A percentile compares a stretch with the other conserved stretches of the same genome.
Evolutionary conservation across 768 basidiomycete genomes (phyloP).

Genomic region (Pleurotus sapidus): DNA sequence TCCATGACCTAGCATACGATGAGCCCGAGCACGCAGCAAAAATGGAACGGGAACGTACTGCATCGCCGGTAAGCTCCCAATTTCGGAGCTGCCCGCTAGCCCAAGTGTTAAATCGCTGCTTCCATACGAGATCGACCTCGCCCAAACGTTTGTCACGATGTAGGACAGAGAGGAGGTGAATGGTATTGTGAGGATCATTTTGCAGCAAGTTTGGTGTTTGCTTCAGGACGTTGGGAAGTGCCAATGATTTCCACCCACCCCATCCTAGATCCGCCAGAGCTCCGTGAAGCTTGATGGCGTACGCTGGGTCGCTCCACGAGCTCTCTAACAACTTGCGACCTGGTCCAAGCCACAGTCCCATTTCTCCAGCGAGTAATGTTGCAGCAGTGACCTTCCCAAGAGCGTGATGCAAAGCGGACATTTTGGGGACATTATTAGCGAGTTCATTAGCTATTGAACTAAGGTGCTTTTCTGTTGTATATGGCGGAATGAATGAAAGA

Average conservation of each 20-base stretch:
- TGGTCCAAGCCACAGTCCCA: constrained; percentile 47
- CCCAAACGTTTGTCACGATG: constrained; percentile 45
- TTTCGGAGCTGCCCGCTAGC: constrained; percentile 35
- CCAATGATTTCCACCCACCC: constrained; percentile 77
- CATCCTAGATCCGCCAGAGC: constrained; percentile 63
- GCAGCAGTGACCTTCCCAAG: constrained; percentile 39
- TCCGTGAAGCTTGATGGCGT: constrained; percentile 56
- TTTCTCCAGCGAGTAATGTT: constrained; percentile 39
- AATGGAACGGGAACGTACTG: constrained; percentile 26
- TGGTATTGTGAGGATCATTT: constrained; percentile 33
- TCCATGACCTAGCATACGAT: constrained; percentile 37
- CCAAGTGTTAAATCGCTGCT: constrained; percentile 49
- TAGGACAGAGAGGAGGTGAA: constrained; percentile 52
- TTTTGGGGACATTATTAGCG: constrained; percentile 22
- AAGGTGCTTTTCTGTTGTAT: constrained; percentile 32
- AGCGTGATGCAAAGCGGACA: constrained; percentile 17
- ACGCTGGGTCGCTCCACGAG: constrained; percentile 37
- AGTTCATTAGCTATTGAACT: constrained; percentile 28
- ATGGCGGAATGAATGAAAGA: neutral
- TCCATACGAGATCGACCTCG: constrained; percentile 61
- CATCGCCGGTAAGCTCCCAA: constrained; percentile 39
- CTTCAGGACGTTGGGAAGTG: constrained; percentile 55
- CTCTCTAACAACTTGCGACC: constrained; percentile 57
- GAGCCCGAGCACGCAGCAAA: neutral
- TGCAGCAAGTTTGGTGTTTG: constrained; percentile 45